Evolutionary conservation across 2,329 filamentous ascomycete genomes (phyloP), one percentile per base, ranked within the genome.

Genomic region (Fusarium proliferatum): DNA sequence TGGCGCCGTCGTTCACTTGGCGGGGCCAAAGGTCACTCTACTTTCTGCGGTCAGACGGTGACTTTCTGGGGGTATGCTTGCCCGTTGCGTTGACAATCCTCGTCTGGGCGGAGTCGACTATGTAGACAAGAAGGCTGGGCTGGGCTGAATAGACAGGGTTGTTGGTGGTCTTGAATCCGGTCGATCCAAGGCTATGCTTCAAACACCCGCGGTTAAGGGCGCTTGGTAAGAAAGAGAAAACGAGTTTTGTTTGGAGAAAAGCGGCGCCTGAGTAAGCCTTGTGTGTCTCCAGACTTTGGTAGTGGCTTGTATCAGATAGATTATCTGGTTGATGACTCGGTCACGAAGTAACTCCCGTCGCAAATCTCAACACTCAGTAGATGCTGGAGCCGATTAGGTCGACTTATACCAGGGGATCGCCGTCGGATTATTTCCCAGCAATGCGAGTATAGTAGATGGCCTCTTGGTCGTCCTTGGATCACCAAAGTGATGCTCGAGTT

Each of bases 21-120:
- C 78, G 79, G 79, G 79, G 79, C 71, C 71, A 71, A 38, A 72
- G 77, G 78, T 80, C 76, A 77, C 77, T 79, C 74, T 81, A 80
- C 79, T 78, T 76, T 76, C 76, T 79, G 79, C 76, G 72, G 79
- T 80, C 79, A 81, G 79, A 81, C 76, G 74, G 77, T 70, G 65
- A 77, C 75, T 78, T 65, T 73, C 76, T 79, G 76, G 74, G 70
- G 71, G 76, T 63, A 74, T 78, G 75, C 71, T 78, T 80, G 78
- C 72, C 73, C 72, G 76, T 74, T 69, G 74, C 62, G 67, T 73
- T 74, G 61, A 77, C 41, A 74, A 67, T 75, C 71, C 76, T 78
- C 73, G 74, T 78, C 73, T 74, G 71, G 77, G 73, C 78, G 73
- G 71, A 73, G 76, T 69, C 77, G 70, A 70, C 67, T 71, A 51